These are phyloP conservation scores for Gymnopilus junonius DNA, from an alignment of 768 basidiomycete genomes.

Conservation along the genomic window DNA sequence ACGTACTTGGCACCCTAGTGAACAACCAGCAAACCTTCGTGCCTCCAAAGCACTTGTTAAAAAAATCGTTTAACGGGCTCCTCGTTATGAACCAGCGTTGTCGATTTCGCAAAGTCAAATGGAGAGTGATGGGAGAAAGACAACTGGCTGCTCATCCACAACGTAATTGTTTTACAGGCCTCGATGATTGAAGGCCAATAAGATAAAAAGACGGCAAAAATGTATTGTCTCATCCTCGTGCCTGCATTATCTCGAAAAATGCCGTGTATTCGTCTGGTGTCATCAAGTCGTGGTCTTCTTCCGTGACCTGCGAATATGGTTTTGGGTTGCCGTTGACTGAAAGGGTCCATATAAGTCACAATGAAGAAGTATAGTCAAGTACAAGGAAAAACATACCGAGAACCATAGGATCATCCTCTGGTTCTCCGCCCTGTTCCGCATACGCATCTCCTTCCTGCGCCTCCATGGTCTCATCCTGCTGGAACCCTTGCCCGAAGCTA, in stretches of 20 bases:
- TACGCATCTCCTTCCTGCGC: slow-evolving; percentile 23
- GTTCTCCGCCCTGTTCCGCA: slow-evolving; percentile 16
- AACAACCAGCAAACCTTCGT: neutral
- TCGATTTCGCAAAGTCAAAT: too few species aligned
- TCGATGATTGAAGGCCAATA: neutral
- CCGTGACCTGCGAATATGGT: slow-evolving; percentile 80
- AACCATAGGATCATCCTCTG: slow-evolving; percentile 65
- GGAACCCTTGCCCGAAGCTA: slow-evolving; percentile 4
- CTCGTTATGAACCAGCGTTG: neutral
- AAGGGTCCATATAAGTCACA: neutral
- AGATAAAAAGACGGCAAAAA: neutral
- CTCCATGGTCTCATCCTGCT: slow-evolving; percentile 24
- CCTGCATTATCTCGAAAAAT: slow-evolving; percentile 73
- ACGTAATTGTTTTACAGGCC: neutral
- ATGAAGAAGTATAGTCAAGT: neutral
- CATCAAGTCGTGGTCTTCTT: slow-evolving; percentile 93
- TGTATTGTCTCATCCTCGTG: slow-evolving; percentile 34
- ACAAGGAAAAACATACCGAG: slow-evolving; percentile 53
- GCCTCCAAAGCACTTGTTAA: neutral
- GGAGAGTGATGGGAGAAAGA: neutral
- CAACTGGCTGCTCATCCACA: neutral
- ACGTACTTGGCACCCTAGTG: neutral
- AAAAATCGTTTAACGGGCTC: neutral
- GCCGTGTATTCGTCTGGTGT: slow-evolving; percentile 90
- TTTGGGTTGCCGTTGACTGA: slow-evolving; percentile 78